Base-by-base conservation (phyloP, 2,329 filamentous ascomycete species). In the Fusarium torreyae region DNA sequence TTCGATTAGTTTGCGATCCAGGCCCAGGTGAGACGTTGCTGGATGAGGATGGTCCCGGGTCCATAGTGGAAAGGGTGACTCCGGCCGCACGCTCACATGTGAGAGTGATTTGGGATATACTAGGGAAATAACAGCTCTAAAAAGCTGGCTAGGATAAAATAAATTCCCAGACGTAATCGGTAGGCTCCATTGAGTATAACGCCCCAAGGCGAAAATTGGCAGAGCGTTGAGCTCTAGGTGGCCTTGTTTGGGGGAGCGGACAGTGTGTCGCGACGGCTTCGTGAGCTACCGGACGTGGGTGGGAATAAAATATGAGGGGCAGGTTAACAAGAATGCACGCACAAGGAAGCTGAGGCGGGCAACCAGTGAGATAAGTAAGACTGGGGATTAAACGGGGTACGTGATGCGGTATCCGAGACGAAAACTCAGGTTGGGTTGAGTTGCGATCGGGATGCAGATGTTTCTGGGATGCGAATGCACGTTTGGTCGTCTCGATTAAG, bases 21-120 rank as follows among this genome's bases (percentile, higher is more conserved):
- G 79, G 74, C 50, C 76, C 77, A 57, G 76, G 74, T 62, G 78
- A 80, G 72, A 75, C 76, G 57, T 78, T 78, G 61, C 57, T 71
- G 46, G 68, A 75, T 63, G 73, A 63, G 20, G 73, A 63, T 69
- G 59, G 68, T 68, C 64, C 72, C 56, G 59, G 46, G 58, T 75
- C 74, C 72, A 75, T 75, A 66, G 49, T 74, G 70, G 61, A 52
- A 49, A 66, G 58, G 53, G 44, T 50, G 42, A 48, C 53, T 60
- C 61, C 65, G 51, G 40, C 63, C 34, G 59, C 59, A 60, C 52
- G 60, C 51, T 69, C 70, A 67, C 70, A 74, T 71, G 51, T 66
- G 61, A 63, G 53, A 60, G 55, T 57, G 44, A 58, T 26, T 17
- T 38, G 52, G 45, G 39, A 28, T 40, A 51, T 50, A 36, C 46